Evolutionary conservation across 2,329 filamentous ascomycete genomes (phyloP).

Genomic region (Epichloe coenophiala): DNA sequence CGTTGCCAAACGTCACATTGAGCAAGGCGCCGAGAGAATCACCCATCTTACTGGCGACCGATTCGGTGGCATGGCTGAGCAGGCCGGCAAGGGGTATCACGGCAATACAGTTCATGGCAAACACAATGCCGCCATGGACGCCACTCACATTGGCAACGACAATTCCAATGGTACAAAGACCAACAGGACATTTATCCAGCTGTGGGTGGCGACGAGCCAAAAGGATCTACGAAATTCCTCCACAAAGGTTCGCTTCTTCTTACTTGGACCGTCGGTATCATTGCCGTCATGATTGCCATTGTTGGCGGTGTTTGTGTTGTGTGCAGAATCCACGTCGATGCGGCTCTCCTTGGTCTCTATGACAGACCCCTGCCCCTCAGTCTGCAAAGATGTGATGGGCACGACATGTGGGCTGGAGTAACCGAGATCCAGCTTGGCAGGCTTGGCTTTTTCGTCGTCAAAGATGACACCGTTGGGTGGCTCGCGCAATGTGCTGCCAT

Average conservation of each 20-base stretch:
- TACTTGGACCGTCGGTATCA: slow-evolving; percentile 1
- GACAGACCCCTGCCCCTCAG: slow-evolving; percentile 44
- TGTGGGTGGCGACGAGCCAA: slow-evolving; percentile 51
- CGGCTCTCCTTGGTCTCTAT: slow-evolving; percentile 23
- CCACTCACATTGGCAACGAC: slow-evolving; percentile 40
- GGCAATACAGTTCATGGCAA: slow-evolving; percentile 62
- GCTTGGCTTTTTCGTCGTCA: slow-evolving; percentile 9
- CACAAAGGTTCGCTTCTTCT: slow-evolving; percentile 29
- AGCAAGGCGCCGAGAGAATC: slow-evolving; percentile 60
- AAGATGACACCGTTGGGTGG: slow-evolving; percentile 4
- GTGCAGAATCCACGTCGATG: slow-evolving; percentile 5
- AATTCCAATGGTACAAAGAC: slow-evolving; percentile 72
- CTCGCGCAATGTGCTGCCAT: slow-evolving; percentile 9
- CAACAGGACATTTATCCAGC: slow-evolving; percentile 65
- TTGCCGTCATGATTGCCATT: slow-evolving; percentile 13
- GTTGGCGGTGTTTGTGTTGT: slow-evolving; percentile 14
- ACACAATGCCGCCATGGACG: slow-evolving; percentile 47
- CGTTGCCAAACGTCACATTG: slow-evolving; percentile 69
- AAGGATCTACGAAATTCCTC: slow-evolving; percentile 36
- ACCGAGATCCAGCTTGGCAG: slow-evolving; percentile 11
- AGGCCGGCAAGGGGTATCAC: slow-evolving; percentile 63
- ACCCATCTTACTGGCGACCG: slow-evolving; percentile 57
- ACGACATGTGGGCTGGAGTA: slow-evolving; percentile 15
- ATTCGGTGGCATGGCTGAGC: slow-evolving; percentile 61
- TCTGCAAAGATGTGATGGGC: slow-evolving; percentile 33